These are phyloP conservation scores for Ramichloridium luteum DNA, from an alignment of 2,329 filamentous ascomycete species.

Conservation along the genomic window DNA sequence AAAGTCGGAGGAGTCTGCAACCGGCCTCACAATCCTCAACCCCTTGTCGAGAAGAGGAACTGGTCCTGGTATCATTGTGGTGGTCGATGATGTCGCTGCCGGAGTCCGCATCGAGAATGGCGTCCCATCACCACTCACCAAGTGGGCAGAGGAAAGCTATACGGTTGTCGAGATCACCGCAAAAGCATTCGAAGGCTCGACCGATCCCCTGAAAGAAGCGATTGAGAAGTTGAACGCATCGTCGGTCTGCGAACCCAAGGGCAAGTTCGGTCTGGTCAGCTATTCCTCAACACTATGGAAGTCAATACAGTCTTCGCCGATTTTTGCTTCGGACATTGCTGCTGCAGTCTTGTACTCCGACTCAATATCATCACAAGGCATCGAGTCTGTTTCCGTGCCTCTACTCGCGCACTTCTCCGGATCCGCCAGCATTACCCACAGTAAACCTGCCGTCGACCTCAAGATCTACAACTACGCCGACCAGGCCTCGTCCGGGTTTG, in stretches of 20 bases:
- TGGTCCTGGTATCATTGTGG: conserved; percentile 15
- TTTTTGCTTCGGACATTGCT: conserved; percentile 13
- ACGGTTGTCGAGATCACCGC: conserved; percentile 44
- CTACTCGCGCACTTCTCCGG: conserved; percentile 18
- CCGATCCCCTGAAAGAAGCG: conserved; percentile 10
- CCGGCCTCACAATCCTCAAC: conserved; percentile 12
- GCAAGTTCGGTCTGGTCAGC: conserved; percentile 29
- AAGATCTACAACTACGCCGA: conserved; percentile 36
- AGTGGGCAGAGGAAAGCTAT: conserved; percentile 63
- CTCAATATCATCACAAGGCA: no score
- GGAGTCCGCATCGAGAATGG: conserved; percentile 14
- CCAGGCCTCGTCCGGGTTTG: conserved; percentile 31
- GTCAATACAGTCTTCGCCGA: conserved; percentile 1
- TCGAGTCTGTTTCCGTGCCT: conserved; percentile 13
- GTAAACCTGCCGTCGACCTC: conserved; percentile 5
- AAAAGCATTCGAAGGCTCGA: conserved; percentile 7
- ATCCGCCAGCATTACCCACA: conserved; percentile 10
- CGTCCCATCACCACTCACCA: conserved; percentile 26
- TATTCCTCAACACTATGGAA: conserved; percentile 5
- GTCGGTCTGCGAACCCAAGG: conserved; percentile 26
- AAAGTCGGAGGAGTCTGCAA: conserved; percentile 10
- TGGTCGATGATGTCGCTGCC: conserved; percentile 8
- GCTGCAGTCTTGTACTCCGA: conserved; percentile 25
- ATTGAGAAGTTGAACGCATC: conserved; percentile 15
- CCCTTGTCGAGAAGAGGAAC: conserved; percentile 13